A percentile compares a stretch with the other conserved stretches of the same genome.
Evolutionary conservation across 805 yeast genomes (phyloP).

Genomic region (Monosporozyma unispora): DNA sequence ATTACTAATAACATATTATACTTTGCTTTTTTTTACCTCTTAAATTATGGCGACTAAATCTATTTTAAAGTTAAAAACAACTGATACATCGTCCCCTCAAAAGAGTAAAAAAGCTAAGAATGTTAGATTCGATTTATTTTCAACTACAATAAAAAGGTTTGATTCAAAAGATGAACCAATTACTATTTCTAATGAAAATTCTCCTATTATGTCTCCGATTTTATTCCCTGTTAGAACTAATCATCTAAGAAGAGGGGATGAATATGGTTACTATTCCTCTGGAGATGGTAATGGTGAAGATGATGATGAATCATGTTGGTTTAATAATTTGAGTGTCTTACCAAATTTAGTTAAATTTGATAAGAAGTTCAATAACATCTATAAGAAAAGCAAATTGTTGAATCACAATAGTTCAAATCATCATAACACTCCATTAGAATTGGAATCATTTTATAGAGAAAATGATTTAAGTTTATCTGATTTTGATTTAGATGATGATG

Average conservation of each 20-base stretch:
- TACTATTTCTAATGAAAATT: slow-evolving; percentile 50
- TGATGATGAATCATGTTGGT: slow-evolving; percentile 11
- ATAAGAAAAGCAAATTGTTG: slow-evolving; percentile 1
- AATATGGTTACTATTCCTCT: neutral
- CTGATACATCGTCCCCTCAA: neutral
- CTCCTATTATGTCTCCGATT: slow-evolving; percentile 27
- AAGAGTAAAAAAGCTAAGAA: slow-evolving; percentile 30
- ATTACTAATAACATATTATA: neutral
- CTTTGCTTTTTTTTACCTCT: too few relatives aligned
- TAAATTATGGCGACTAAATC: neutral
- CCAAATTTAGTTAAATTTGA: slow-evolving; percentile 8
- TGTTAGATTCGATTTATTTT: slow-evolving; percentile 54
- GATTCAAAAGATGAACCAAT: slow-evolving; percentile 52
- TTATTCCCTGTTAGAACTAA: slow-evolving; percentile 6
- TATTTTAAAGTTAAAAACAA: neutral
- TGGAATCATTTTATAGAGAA: neutral
- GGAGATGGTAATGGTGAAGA: neutral
- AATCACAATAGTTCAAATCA: neutral
- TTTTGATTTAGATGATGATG: slow-evolving; percentile 5
- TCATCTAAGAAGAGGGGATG: neutral
- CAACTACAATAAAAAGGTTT: slow-evolving; percentile 57
- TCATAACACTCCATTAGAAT: neutral
- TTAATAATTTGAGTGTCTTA: slow-evolving; percentile 7
- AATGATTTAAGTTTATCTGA: slow-evolving; percentile 5
- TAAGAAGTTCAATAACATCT: slow-evolving; percentile 2